phyloP scores from a whole-genome alignment of 768 basidiomycete genomes.

The Lentinula sp. region DNA sequence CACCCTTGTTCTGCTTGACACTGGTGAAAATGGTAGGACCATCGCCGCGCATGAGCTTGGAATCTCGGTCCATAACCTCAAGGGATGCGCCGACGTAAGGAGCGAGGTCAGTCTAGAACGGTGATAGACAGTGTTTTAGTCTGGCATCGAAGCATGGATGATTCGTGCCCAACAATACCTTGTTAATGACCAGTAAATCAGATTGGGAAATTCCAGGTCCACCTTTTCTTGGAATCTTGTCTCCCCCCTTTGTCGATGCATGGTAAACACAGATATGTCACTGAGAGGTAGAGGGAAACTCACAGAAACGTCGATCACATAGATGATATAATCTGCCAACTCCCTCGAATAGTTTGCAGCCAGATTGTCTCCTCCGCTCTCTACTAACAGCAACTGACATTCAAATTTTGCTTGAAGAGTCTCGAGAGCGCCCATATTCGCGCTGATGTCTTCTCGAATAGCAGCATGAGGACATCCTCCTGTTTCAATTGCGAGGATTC shows the following conservation, averaged over 20 bases:
- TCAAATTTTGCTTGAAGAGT: constrained; percentile 86
- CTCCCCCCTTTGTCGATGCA: constrained; percentile 62
- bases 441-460: constrained; percentile 96
- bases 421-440: constrained; percentile 94
- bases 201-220: constrained; percentile 97
- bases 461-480: constrained; percentile 98
- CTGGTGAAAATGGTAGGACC: constrained; percentile 92
- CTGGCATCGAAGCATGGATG: not conserved
- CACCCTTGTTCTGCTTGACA: constrained; percentile 70
- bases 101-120: constrained; percentile 80
- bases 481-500: constrained; percentile 95
- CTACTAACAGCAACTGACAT: constrained; percentile 90
- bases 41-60: constrained; percentile 88
- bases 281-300: constrained; percentile 13
- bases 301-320: constrained; percentile 84
- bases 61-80: constrained; percentile 90
- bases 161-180: constrained; percentile 39
- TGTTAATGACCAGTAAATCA: constrained; percentile 92
- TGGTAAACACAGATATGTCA: too few species aligned
- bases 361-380: constrained; percentile 95
- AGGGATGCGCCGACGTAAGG: constrained; percentile 89
- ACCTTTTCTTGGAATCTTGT: constrained; percentile 98
- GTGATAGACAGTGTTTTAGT: not conserved
- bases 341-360: constrained; percentile 97
- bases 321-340: constrained; percentile 95